Evolutionary conservation across 177 flowering plant species (phyloP).

Genomic region (Vitis hybrid): DNA sequence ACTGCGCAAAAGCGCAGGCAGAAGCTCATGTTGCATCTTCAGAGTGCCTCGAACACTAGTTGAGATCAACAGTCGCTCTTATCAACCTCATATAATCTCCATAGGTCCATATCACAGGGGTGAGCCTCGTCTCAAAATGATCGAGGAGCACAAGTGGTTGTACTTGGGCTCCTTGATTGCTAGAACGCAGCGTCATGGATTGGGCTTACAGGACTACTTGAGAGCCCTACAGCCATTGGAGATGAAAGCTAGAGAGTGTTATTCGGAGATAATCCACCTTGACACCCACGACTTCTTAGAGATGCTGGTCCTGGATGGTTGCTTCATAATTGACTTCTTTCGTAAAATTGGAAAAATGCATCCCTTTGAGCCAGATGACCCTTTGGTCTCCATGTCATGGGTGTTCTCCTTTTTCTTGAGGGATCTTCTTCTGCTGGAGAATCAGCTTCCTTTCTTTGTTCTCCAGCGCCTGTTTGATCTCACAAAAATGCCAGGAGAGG

Average conservation of each 20-base stretch:
- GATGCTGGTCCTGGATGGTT: slow-evolving; percentile 42
- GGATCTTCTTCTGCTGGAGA: slow-evolving; percentile 37
- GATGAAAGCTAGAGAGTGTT: slow-evolving; percentile 41
- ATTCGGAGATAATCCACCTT: slow-evolving; percentile 35
- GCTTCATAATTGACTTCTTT: slow-evolving; percentile 36
- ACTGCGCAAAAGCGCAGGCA: slow-evolving; percentile 41
- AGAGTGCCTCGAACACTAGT: slow-evolving; percentile 49
- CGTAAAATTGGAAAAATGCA: slow-evolving; percentile 17
- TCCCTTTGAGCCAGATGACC: slow-evolving; percentile 25
- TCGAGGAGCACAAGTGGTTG: slow-evolving; percentile 67
- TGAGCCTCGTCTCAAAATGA: slow-evolving; percentile 35
- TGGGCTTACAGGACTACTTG: slow-evolving; percentile 29
- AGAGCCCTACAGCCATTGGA: slow-evolving; percentile 31
- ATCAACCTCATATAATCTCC: slow-evolving; percentile 55
- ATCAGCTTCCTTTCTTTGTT: slow-evolving; percentile 39
- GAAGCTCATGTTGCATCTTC: slow-evolving; percentile 52
- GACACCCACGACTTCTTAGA: slow-evolving; percentile 28
- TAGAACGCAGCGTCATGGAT: slow-evolving; percentile 20
- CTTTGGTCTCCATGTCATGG: slow-evolving; percentile 31
- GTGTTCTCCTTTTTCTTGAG: slow-evolving; percentile 23
- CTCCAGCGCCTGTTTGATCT: slow-evolving; percentile 31
- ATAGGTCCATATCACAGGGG: slow-evolving; percentile 63
- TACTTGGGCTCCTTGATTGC: slow-evolving; percentile 37
- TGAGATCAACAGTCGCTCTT: slow-evolving; percentile 40
- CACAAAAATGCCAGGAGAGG: slow-evolving; percentile 1